A percentile compares a stretch with the other conserved stretches of the same genome.
phyloP scores from a whole-genome alignment of 2,329 filamentous ascomycete species.

The Aspergillus piperis region DNA sequence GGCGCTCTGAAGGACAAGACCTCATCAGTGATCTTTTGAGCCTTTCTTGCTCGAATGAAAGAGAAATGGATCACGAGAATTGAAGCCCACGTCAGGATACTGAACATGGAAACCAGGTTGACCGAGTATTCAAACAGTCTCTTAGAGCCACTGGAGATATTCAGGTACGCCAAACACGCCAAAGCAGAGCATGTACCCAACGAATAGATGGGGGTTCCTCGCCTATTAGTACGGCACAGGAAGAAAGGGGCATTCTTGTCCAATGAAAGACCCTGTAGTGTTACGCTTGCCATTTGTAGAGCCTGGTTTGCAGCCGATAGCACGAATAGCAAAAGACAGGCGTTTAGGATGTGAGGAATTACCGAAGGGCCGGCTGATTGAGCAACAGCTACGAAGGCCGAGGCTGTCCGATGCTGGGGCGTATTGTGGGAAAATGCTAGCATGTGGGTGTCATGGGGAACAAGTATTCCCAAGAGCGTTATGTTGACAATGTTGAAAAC shows the following conservation, averaged over 20 bases:
- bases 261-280: constrained; percentile 70
- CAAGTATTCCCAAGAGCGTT: constrained; percentile 72
- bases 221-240: constrained; percentile 67
- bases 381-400: constrained; percentile 74
- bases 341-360: constrained; percentile 70
- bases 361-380: constrained; percentile 61
- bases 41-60: constrained; percentile 63
- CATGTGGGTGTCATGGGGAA: constrained; percentile 65
- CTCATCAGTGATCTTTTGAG: constrained; percentile 59
- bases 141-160: constrained; percentile 58
- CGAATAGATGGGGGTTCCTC: constrained; percentile 69
- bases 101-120: constrained; percentile 67
- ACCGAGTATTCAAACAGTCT: constrained; percentile 65
- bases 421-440: constrained; percentile 53
- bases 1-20: constrained; percentile 67
- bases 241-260: constrained; percentile 70
- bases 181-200: constrained; percentile 63
- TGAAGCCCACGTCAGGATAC: constrained; percentile 66
- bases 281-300: constrained; percentile 71
- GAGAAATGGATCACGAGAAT: constrained; percentile 67
- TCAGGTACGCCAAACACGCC: constrained; percentile 67
- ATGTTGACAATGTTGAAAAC: constrained; percentile 76
- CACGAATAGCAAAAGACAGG: constrained; percentile 70
- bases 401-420: constrained; percentile 58
- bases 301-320: constrained; percentile 76